Evolutionary conservation across 1,139 yeast genomes (phyloP), one percentile per base, ranked within the genome.

Genomic region (Candida sp.): DNA sequence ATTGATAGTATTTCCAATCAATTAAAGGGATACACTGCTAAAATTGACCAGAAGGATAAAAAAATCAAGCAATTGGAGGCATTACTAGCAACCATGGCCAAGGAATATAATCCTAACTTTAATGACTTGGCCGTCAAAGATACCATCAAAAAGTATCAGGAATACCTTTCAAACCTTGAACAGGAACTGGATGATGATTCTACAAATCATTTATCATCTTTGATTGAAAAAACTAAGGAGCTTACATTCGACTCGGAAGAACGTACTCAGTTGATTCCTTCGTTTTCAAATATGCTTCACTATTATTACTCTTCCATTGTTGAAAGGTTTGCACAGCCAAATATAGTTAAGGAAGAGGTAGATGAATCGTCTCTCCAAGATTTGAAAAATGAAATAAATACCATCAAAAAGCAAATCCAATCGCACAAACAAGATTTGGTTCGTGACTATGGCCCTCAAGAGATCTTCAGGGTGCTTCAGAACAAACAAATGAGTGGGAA

Each of bases 71-170:
- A 56, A 4, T 58, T 83, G 43, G 84, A 81, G 50, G 43, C 46
- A 1, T 65, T 81, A 21, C 61, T 87, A 39, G 59, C 61, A 5
- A 61, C 64, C 5, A 64, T 87, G 65, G 66, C 77, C 22, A 59
- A 68, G 3, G 79, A 82, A 43, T 88, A 88, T 59, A 89, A 91
- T 57, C 97, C 95, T 33, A 90, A 90, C 60, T 89, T 87, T 67
- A 91, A 90, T 58, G 97, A 91, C 62, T 80, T 82, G 4, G 95
- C 91, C 0, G 97, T 91, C 19, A 88, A 88, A 57, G 76, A 70
- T 8, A 84, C 95, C 0, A 84, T 88, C 19, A 69, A 75, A 38
- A 61, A 73, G 0, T 90, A 73, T 64, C 84, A 81, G 46, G 78
- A 82, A 46, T 81, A 77, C 51, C 54, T 63, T 5, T 74, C 78